Percentiles rank a stretch among this genome's conserved stretches.
Conservation (phyloP, 371 early-diverging fungal species). For the Mortierella sp. region DNA sequence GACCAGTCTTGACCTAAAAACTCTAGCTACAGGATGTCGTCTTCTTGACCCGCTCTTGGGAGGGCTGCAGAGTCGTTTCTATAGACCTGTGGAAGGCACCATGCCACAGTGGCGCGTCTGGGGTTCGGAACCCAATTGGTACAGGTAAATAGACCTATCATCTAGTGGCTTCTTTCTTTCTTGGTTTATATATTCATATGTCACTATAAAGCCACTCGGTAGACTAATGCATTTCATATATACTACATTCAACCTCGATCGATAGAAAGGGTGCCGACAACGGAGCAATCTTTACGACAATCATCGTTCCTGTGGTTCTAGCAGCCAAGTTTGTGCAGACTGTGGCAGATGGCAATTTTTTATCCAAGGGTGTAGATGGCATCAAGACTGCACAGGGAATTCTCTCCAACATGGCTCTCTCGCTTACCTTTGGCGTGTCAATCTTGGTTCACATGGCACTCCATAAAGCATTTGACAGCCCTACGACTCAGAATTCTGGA, state of each 20-base stretch:
- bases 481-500: slow-evolving; percentile 5
- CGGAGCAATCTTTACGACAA: slow-evolving; percentile 49
- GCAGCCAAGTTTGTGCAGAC: slow-evolving; percentile 52
- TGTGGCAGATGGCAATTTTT: slow-evolving; percentile 37
- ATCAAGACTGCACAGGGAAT: slow-evolving; percentile 33
- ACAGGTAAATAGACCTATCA: slow-evolving; percentile 22
- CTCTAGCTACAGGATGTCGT: not conserved
- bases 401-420: slow-evolving; percentile 41
- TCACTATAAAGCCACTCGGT: no score
- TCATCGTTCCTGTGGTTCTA: slow-evolving; percentile 42
- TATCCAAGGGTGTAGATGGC: slow-evolving; percentile 23
- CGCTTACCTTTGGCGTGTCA: slow-evolving; percentile 46
- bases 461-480: slow-evolving; percentile 42
- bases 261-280: slow-evolving; percentile 48
- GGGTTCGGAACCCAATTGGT: slow-evolving; percentile 52
- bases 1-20: slow-evolving; percentile 9
- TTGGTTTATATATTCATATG: not conserved
- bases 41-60: slow-evolving; percentile 13
- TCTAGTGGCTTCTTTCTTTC: not conserved
- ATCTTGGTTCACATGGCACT: slow-evolving; percentile 46
- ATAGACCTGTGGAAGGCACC: slow-evolving; percentile 31
- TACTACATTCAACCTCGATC: no score
- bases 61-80: slow-evolving; percentile 32
- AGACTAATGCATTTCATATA: no score
- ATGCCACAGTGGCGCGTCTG: slow-evolving; percentile 50